Percentiles rank a stretch among this genome's conserved stretches.
Evolutionary conservation across 495 filamentous ascomycete genomes (phyloP).

Genomic region (Cercophora sp.): DNA sequence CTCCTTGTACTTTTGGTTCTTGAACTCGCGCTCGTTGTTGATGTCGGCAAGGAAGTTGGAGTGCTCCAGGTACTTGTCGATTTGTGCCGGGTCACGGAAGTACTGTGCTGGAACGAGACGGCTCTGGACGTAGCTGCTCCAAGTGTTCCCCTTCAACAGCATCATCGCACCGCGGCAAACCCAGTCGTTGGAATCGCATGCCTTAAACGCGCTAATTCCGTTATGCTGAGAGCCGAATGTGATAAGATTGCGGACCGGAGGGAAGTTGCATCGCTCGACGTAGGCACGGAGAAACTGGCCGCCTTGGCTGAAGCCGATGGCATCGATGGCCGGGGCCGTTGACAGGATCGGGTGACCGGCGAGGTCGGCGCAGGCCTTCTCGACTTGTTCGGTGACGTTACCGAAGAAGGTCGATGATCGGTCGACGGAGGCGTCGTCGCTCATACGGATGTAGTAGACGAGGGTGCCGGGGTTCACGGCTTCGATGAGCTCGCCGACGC

Average conservation of each 20-base stretch:
- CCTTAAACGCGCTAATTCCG: constrained; percentile 79
- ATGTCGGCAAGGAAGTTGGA: constrained; percentile 98
- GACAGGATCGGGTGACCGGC: constrained; percentile 72
- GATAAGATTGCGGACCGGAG: constrained; percentile 75
- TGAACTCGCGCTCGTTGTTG: constrained; percentile 80
- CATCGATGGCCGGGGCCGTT: constrained; percentile 78
- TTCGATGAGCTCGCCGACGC: constrained; percentile 64
- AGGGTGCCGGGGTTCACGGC: constrained; percentile 75
- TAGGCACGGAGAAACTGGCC: constrained; percentile 95
- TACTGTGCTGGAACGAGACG: constrained; percentile 92
- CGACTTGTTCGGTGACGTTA: constrained; percentile 78
- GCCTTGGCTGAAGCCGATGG: constrained; percentile 90
- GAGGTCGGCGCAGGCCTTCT: constrained; percentile 75
- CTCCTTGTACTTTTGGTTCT: constrained; percentile 70
- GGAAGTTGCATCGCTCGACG: constrained; percentile 82
- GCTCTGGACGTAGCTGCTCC: constrained; percentile 69
- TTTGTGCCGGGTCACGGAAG: constrained; percentile 69
- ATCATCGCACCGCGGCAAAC: constrained; percentile 73
- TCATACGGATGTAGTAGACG: constrained; percentile 76
- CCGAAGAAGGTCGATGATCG: constrained; percentile 84
- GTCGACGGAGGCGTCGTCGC: constrained; percentile 61
- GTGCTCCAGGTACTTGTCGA: constrained; percentile 70
- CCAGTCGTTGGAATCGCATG: constrained; percentile 62
- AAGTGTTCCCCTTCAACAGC: constrained; percentile 68
- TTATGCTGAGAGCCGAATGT: constrained; percentile 95